Evolutionary conservation across 2,329 filamentous ascomycete genomes (phyloP).

Genomic region (Fusarium xyrophilum): DNA sequence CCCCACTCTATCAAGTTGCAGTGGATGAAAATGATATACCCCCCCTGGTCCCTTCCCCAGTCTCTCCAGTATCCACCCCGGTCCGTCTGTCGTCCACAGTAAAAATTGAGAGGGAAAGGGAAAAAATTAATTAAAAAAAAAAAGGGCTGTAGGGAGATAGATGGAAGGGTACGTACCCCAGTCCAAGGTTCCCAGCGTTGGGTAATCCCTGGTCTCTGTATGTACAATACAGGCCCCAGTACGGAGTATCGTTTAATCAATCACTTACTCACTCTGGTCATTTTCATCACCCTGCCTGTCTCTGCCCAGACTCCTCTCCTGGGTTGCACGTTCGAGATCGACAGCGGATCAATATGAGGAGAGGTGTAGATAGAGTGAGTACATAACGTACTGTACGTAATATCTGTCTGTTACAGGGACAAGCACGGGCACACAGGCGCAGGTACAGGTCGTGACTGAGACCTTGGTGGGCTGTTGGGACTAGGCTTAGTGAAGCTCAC

Average conservation of each 20-base stretch:
- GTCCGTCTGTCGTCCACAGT: conserved; percentile 30
- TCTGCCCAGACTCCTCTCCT: conserved; percentile 31
- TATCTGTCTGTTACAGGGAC: conserved; percentile 28
- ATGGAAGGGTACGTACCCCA: conserved; percentile 19
- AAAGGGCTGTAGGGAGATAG: conserved; percentile 10
- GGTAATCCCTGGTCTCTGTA: conserved; percentile 9
- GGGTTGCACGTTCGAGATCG: conserved; percentile 30
- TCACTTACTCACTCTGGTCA: conserved; percentile 27
- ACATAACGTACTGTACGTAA: neutral
- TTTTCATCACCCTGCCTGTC: conserved; percentile 11
- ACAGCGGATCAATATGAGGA: conserved; percentile 20
- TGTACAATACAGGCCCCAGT: conserved; percentile 12
- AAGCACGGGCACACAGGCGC: conserved; percentile 22
- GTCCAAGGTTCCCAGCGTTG: conserved; percentile 9
- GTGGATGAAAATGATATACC: conserved; percentile 29
- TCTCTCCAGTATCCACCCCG: conserved; percentile 38
- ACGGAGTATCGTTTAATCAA: too few relatives aligned
- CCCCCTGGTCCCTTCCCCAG: conserved; percentile 33
- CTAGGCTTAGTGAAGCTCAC: conserved; percentile 28
- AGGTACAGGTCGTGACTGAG: conserved; percentile 19
- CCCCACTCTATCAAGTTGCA: conserved; percentile 29
- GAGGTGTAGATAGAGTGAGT: conserved; percentile 20
- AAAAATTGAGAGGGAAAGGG: conserved; percentile 12
- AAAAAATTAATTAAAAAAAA: conserved; percentile 22
- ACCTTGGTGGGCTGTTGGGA: conserved; percentile 20